A percentile compares a stretch with the other conserved stretches of the same genome.
These are phyloP conservation scores for Fraxinus floribunda DNA, from an alignment of 305 asterid species.

Conservation along the genomic window DNA sequence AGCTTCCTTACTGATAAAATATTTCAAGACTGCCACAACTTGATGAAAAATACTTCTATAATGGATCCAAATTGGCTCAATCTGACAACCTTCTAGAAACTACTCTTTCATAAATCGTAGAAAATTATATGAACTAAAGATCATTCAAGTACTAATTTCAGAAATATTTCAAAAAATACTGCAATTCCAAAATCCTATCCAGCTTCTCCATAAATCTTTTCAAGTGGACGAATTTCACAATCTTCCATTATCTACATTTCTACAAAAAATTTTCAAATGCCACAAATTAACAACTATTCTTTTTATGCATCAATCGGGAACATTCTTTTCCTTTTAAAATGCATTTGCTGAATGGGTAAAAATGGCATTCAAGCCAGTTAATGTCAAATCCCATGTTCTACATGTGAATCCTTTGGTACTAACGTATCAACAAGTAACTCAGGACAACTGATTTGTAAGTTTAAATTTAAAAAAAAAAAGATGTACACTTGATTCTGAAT, in stretches of 20 bases:
- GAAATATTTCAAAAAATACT: background rate
- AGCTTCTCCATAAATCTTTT: background rate
- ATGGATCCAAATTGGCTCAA: background rate
- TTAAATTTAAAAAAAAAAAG: background rate
- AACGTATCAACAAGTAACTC: background rate
- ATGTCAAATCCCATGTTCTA: constrained; percentile 11
- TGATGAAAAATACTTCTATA: background rate
- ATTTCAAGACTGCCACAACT: constrained; percentile 4
- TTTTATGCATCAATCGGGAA: background rate
- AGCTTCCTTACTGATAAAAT: constrained; percentile 17
- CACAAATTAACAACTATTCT: background rate
- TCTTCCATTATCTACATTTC: background rate
- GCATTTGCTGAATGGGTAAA: constrained; percentile 10
- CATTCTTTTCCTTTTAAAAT: background rate
- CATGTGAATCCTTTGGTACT: constrained; percentile 7
- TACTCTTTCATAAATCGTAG: background rate
- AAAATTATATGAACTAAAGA: background rate
- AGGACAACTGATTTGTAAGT: background rate
- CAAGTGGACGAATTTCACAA: constrained; percentile 3
- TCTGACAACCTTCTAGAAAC: background rate
- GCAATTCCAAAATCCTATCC: background rate
- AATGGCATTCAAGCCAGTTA: constrained; percentile 14
- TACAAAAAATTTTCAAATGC: background rate
- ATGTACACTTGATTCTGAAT: constrained; percentile 2
- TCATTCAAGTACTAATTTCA: constrained; percentile 1